Conservation (phyloP, 352 stramenopile species). For the Thraustochytrium striatum region DNA sequence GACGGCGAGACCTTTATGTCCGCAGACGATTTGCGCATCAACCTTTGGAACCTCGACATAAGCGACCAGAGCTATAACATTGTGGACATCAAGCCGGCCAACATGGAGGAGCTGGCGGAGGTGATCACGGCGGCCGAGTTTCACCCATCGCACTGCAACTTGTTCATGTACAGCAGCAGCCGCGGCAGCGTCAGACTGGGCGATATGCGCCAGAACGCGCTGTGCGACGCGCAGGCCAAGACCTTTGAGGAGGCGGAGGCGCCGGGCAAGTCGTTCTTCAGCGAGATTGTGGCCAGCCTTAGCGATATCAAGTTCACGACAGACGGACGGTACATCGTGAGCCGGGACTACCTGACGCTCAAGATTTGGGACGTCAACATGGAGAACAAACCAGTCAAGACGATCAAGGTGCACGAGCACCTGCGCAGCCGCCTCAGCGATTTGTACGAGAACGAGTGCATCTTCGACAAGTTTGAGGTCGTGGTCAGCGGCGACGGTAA, state of each 20-base stretch:
- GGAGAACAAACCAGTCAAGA: constrained; percentile 81
- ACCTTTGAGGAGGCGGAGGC: constrained; percentile 4
- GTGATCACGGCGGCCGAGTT: constrained; percentile 90
- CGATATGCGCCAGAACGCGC: constrained; percentile 80
- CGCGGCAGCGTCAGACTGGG: constrained; percentile 82
- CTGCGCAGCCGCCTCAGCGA: constrained; percentile 76
- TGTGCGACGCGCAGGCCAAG: constrained; percentile 71
- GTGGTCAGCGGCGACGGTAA: constrained; percentile 79
- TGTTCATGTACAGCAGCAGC: constrained; percentile 91
- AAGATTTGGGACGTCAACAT: constrained; percentile 95
- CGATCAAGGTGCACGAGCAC: constrained; percentile 87
- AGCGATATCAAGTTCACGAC: constrained; percentile 86
- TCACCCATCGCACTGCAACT: constrained; percentile 84
- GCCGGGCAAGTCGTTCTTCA: constrained; percentile 71
- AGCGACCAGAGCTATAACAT: constrained; percentile 67
- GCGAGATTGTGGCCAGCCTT: constrained; percentile 90
- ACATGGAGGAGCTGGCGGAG: constrained; percentile 94
- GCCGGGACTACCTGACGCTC: constrained; percentile 88
- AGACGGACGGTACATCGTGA: constrained; percentile 83
- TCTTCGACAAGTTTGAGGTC: constrained; percentile 96
- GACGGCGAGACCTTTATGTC: constrained; percentile 92
- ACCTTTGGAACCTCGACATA: constrained; percentile 87
- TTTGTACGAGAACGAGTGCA: constrained; percentile 90
- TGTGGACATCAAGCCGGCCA: constrained; percentile 90
- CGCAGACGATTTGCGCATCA: constrained; percentile 89